phyloP scores from a whole-genome alignment of 495 filamentous ascomycete genomes.

The Haplographium delicatum region DNA sequence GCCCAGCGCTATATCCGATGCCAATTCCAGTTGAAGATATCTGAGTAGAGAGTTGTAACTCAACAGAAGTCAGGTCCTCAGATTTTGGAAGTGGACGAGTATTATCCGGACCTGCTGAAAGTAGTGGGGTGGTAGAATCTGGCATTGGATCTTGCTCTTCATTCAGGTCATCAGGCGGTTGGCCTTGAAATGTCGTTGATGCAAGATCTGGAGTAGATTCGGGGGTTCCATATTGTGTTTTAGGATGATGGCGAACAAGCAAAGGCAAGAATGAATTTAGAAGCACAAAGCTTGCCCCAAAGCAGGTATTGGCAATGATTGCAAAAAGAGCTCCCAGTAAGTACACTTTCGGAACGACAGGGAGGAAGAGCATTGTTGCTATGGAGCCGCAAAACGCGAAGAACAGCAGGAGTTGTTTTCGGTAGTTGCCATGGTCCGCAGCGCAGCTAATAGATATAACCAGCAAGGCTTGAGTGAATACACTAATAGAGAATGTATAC shows the following conservation, averaged over 20 bases:
- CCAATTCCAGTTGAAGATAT: conserved; percentile 90
- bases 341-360: conserved; percentile 66
- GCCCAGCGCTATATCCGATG: conserved; percentile 79
- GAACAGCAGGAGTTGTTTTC: conserved; percentile 75
- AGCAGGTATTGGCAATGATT: conserved; percentile 84
- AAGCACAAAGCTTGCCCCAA: conserved; percentile 80
- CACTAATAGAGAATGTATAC: conserved; percentile 94
- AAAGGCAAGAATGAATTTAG: conserved; percentile 81
- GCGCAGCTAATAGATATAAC: conserved; percentile 95
- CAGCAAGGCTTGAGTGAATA: conserved; percentile 78
- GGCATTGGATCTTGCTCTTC: conserved; percentile 22
- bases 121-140: conserved; percentile 41
- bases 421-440: conserved; percentile 90
- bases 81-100: conserved; percentile 5
- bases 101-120: conserved; percentile 36
- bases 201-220: conserved; percentile 29
- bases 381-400: conserved; percentile 80
- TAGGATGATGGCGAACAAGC: conserved; percentile 72
- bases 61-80: conserved; percentile 46
- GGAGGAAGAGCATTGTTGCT: conserved; percentile 84
- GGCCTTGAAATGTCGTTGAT: conserved; percentile 6
- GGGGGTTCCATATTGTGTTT: conserved; percentile 29
- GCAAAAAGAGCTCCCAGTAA: conserved; percentile 76
- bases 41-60: conserved; percentile 69
- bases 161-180: conserved; percentile 28